Percentiles rank a stretch among this genome's conserved stretches.
Evolutionary conservation across 768 basidiomycete genomes (phyloP).

Genomic region (Stropharia rugosoannulata): DNA sequence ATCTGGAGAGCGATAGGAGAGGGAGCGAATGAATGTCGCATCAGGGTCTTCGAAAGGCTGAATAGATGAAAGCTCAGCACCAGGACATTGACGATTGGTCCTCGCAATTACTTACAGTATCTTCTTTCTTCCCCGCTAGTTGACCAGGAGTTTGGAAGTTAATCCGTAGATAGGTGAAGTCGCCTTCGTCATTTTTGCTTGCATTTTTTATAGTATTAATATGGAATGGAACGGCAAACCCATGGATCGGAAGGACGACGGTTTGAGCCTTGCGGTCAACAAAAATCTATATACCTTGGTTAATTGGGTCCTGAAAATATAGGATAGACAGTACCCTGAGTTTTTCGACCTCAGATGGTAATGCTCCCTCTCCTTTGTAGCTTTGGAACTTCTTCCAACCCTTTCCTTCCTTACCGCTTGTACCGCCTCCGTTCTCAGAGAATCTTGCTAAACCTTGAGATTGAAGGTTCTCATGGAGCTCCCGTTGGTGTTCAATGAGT

Average conservation of each 20-base stretch:
- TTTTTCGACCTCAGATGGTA: constrained; percentile 82
- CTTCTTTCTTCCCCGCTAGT: constrained; percentile 97
- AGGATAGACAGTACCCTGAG: constrained; percentile 58
- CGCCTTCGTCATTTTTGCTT: constrained; percentile 96
- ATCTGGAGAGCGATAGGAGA: constrained; percentile 91
- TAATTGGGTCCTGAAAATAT: neutral
- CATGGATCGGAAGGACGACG: constrained; percentile 89
- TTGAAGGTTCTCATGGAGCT: constrained; percentile 77
- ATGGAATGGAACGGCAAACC: constrained; percentile 96
- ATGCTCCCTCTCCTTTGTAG: constrained; percentile 90
- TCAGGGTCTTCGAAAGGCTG: constrained; percentile 97
- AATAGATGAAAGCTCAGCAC: neutral
- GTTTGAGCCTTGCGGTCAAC: constrained; percentile 91
- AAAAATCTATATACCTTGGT: constrained; percentile 57
- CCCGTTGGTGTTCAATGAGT: constrained; percentile 85
- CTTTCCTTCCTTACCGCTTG: constrained; percentile 83
- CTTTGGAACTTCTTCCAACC: constrained; percentile 95
- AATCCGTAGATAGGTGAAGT: constrained; percentile 91
- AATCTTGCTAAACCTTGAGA: constrained; percentile 79
- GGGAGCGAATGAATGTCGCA: constrained; percentile 92
- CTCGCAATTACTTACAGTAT: constrained; percentile 59
- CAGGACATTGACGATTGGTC: neutral
- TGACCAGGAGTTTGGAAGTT: constrained; percentile 99
- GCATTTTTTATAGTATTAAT: constrained; percentile 98
- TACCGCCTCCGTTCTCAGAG: constrained; percentile 76